Evolutionary conservation across 345 rosid species (phyloP).

Genomic region (Eucalyptus cloeziana): DNA sequence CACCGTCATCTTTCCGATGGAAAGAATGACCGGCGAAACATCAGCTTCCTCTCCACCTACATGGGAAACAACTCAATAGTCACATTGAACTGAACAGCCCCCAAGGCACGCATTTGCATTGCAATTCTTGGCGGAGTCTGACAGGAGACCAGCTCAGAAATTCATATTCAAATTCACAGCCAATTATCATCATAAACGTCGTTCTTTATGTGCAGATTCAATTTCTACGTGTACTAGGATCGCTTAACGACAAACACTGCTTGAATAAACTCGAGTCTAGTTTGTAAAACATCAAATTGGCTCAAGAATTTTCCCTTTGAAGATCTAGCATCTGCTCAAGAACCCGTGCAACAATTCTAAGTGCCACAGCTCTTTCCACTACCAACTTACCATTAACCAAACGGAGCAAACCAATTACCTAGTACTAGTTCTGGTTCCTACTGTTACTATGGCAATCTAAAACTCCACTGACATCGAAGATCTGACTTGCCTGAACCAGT

Average conservation of each 20-base stretch:
- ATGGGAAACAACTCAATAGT: background rate
- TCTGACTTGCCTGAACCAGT: conserved; percentile 17
- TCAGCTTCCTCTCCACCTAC: background rate
- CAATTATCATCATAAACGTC: background rate
- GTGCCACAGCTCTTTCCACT: background rate
- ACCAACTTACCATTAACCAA: background rate
- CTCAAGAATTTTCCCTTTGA: background rate
- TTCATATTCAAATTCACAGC: background rate
- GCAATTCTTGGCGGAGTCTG: background rate
- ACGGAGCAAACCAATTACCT: background rate
- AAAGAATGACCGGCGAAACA: background rate
- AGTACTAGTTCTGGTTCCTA: background rate
- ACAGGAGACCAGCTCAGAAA: background rate
- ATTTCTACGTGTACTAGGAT: background rate
- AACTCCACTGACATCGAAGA: background rate
- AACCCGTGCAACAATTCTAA: background rate
- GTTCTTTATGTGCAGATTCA: background rate
- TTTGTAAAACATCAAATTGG: background rate
- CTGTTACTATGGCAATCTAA: background rate
- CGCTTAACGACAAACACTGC: background rate
- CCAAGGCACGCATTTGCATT: background rate
- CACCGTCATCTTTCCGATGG: background rate
- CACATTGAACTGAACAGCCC: background rate
- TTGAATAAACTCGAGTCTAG: background rate
- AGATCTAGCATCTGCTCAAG: background rate